A percentile compares a stretch with the other conserved stretches of the same genome.
Conservation (phyloP, 2,329 filamentous ascomycete genomes). For the Bipolaris victoriae region DNA sequence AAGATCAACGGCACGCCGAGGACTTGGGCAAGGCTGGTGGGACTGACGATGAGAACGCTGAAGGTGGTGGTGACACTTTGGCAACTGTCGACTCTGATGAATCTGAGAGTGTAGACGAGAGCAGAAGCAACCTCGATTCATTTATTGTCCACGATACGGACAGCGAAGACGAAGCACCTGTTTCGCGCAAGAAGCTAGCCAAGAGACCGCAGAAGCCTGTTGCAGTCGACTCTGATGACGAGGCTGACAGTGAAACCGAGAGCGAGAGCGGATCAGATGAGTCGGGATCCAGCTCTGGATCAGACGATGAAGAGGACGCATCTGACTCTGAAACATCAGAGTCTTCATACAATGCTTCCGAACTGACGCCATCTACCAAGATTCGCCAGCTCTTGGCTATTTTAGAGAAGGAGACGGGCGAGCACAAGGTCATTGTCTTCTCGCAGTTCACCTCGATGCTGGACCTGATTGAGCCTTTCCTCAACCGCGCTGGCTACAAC, state of each 20-base stretch:
- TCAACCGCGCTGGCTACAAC: slow-evolving; percentile 73
- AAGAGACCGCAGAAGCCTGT: slow-evolving; percentile 57
- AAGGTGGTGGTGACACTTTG: slow-evolving; percentile 82
- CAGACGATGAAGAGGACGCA: slow-evolving; percentile 33
- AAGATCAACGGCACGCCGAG: slow-evolving; percentile 65
- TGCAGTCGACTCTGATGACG: slow-evolving; percentile 59
- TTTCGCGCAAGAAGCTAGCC: slow-evolving; percentile 31
- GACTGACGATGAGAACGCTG: slow-evolving; percentile 84
- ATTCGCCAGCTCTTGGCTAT: slow-evolving; percentile 85
- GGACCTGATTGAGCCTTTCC: slow-evolving; percentile 91
- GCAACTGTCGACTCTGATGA: slow-evolving; percentile 72
- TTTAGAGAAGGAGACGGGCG: slow-evolving; percentile 74
- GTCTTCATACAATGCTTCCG: slow-evolving; percentile 52
- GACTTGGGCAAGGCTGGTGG: slow-evolving; percentile 80
- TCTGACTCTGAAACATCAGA: slow-evolving; percentile 54
- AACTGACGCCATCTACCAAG: slow-evolving; percentile 78
- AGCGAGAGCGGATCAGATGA: slow-evolving; percentile 48
- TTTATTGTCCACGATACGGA: slow-evolving; percentile 48
- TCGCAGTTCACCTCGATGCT: slow-evolving; percentile 99
- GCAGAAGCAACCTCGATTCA: slow-evolving; percentile 42
- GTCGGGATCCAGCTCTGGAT: slow-evolving; percentile 35
- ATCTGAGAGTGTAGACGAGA: slow-evolving; percentile 64
- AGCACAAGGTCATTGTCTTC: slow-evolving; percentile 98
- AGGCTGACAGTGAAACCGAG: slow-evolving; percentile 48
- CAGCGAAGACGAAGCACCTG: slow-evolving; percentile 47